A percentile compares a stretch with the other conserved stretches of the same genome.
Conservation (phyloP, 345 rosid species). For the Kernera saxatilis region DNA sequence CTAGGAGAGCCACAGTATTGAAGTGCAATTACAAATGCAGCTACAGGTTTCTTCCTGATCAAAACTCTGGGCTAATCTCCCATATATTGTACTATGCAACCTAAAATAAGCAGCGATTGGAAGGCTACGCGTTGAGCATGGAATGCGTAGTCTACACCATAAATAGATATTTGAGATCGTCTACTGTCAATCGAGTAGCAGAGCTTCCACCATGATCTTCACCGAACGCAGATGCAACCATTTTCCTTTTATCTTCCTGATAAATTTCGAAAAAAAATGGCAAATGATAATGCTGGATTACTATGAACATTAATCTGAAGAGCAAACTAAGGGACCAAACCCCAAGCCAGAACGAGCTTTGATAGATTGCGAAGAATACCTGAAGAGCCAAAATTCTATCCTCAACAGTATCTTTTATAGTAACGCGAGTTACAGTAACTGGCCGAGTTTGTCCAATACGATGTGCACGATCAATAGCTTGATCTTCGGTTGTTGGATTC, state of each 20-base stretch:
- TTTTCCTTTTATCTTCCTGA: slow-evolving; percentile 87
- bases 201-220: slow-evolving; percentile 77
- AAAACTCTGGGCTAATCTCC: slow-evolving; percentile 14
- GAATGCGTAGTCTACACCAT: slow-evolving; percentile 41
- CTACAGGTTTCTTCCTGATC: slow-evolving; percentile 7
- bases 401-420: slow-evolving; percentile 76
- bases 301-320: neutral
- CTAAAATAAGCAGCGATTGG: slow-evolving; percentile 6
- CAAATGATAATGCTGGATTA: neutral
- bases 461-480: slow-evolving; percentile 95
- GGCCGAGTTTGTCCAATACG: slow-evolving; percentile 97
- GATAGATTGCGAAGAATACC: slow-evolving; percentile 39
- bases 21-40: slow-evolving; percentile 8
- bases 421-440: slow-evolving; percentile 81
- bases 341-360: neutral
- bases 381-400: slow-evolving; percentile 79
- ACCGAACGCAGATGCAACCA: slow-evolving; percentile 96
- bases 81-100: slow-evolving; percentile 6
- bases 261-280: neutral
- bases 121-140: neutral
- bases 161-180: slow-evolving; percentile 67
- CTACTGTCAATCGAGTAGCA: slow-evolving; percentile 65
- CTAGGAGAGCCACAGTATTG: slow-evolving; percentile 15
- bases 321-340: neutral
- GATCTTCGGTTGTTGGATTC: slow-evolving; percentile 89